A percentile compares a stretch with the other conserved stretches of the same genome.
These are phyloP conservation scores for Hibiscus tridactylites DNA, from an alignment of 345 rosid genomes.

Conservation along the genomic window DNA sequence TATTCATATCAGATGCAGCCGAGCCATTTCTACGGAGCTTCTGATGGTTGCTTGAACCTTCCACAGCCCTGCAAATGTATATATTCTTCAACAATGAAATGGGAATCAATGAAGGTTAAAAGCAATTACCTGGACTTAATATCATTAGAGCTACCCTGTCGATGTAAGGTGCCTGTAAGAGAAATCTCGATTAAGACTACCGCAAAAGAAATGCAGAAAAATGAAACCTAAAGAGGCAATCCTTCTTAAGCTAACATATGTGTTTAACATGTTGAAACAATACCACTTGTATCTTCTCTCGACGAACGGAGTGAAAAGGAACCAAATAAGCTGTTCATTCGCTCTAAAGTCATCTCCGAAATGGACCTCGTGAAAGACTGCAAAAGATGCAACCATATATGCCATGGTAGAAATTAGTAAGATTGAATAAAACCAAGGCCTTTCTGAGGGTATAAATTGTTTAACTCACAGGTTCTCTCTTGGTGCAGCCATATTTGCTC, in stretches of 20 bases:
- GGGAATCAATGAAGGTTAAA: too few relatives aligned
- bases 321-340: slow-evolving; percentile 61
- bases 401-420: too few relatives aligned
- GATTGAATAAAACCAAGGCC: too few relatives aligned
- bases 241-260: neutral
- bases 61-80: slow-evolving; percentile 34
- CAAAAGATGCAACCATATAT: slow-evolving; percentile 15
- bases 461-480: too few relatives aligned
- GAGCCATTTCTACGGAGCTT: slow-evolving; percentile 67
- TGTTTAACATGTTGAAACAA: neutral
- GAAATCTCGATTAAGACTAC: slow-evolving; percentile 14
- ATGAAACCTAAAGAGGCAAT: neutral
- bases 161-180: slow-evolving; percentile 38
- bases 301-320: slow-evolving; percentile 58
- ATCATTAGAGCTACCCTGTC: slow-evolving; percentile 53
- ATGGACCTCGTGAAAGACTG: slow-evolving; percentile 68
- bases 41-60: slow-evolving; percentile 36
- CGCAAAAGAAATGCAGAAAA: neutral
- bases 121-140: slow-evolving; percentile 49
- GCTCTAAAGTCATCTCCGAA: slow-evolving; percentile 63
- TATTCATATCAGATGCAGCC: slow-evolving; percentile 54
- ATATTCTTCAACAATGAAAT: too few relatives aligned
- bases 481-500: too few relatives aligned
- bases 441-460: too few relatives aligned
- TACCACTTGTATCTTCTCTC: slow-evolving; percentile 54